These are phyloP conservation scores for Ogataea sp. DNA, from an alignment of 805 yeast genomes.

Conservation along the genomic window DNA sequence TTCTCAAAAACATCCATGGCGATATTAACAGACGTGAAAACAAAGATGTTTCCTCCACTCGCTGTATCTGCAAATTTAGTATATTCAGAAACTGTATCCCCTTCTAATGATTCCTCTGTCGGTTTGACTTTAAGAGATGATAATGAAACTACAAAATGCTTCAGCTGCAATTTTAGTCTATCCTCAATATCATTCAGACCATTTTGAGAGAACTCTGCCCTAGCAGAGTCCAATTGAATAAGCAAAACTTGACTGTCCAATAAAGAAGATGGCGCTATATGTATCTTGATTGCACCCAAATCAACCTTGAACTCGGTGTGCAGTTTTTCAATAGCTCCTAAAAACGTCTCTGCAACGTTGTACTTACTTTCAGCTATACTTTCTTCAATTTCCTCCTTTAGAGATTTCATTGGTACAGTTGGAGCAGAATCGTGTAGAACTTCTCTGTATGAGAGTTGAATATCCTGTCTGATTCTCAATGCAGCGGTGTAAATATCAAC, in stretches of 20 bases:
- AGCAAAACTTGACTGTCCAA: constrained; percentile 71
- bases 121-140: constrained; percentile 47
- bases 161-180: constrained; percentile 50
- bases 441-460: constrained; percentile 63
- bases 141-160: constrained; percentile 59
- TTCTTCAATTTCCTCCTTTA: neutral
- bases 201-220: constrained; percentile 44
- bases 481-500: constrained; percentile 70
- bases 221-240: constrained; percentile 44
- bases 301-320: constrained; percentile 62
- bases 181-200: constrained; percentile 41
- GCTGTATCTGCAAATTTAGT: constrained; percentile 48
- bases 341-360: constrained; percentile 11
- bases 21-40: constrained; percentile 68
- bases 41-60: constrained; percentile 71
- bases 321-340: constrained; percentile 31
- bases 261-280: constrained; percentile 77
- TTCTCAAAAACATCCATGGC: constrained; percentile 70
- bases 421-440: constrained; percentile 54
- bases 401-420: neutral
- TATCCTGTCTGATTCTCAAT: constrained; percentile 65
- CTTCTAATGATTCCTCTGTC: constrained; percentile 34
- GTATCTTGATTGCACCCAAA: constrained; percentile 47
- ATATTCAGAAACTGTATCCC: constrained; percentile 45
- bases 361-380: neutral